These are phyloP conservation scores for Chlamydomonas applanata DNA, from an alignment of 139 green algal genomes.

Conservation along the genomic window DNA sequence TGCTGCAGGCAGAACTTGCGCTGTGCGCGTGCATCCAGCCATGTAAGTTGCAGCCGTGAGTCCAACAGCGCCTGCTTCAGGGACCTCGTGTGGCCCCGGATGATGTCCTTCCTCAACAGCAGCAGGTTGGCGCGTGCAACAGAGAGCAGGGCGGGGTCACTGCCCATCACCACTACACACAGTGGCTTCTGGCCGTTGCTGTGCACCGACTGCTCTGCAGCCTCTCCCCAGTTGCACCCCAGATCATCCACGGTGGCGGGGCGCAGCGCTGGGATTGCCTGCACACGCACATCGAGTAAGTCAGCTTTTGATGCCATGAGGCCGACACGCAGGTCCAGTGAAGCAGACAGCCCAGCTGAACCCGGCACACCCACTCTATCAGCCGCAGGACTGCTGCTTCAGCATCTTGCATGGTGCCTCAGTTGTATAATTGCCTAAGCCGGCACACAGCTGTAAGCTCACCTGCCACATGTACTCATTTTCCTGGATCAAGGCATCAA, in stretches of 20 bases:
- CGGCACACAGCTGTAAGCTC: too few species aligned
- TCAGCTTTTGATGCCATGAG: too few species aligned
- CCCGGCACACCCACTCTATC: too few species aligned
- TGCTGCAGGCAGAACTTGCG: conserved; percentile 8
- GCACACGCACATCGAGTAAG: neutral
- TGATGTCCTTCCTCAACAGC: neutral
- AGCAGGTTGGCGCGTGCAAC: neutral
- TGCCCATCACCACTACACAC: conserved; percentile 1
- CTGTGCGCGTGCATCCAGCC: conserved; percentile 10
- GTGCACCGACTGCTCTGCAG: neutral
- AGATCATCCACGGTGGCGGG: neutral
- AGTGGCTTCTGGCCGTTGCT: neutral
- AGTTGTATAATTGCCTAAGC: too few species aligned
- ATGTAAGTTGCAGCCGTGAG: conserved; percentile 14
- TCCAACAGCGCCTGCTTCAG: conserved; percentile 10
- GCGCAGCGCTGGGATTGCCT: neutral
- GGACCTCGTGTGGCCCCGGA: neutral
- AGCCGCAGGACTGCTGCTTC: too few species aligned
- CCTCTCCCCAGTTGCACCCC: neutral
- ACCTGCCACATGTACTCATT: too few species aligned
- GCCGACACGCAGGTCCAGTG: too few species aligned
- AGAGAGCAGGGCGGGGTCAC: neutral
- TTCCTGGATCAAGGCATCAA: too few species aligned
- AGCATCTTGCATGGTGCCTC: too few species aligned
- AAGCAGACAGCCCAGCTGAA: too few species aligned